Percentiles rank a stretch among this genome's conserved stretches.
Evolutionary conservation across 2,329 filamentous ascomycete species (phyloP).

Genomic region (Clonostachys solani): DNA sequence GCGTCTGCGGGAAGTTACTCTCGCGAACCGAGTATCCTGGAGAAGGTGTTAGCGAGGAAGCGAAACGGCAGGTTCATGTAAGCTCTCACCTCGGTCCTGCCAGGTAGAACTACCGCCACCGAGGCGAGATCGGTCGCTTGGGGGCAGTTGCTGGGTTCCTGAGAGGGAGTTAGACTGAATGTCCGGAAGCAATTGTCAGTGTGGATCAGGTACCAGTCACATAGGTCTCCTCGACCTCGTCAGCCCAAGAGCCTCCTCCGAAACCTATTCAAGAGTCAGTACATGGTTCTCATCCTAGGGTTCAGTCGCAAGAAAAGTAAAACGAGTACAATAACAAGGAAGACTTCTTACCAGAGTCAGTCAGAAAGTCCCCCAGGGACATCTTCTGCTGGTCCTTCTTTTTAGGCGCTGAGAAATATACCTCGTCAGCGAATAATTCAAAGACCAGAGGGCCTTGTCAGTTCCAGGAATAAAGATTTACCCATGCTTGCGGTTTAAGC

Average conservation of each 20-base stretch:
- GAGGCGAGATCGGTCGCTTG: constrained; percentile 37
- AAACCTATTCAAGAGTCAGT: constrained; percentile 26
- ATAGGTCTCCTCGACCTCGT: constrained; percentile 92
- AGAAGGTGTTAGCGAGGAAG: constrained; percentile 9
- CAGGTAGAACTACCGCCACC: constrained; percentile 26
- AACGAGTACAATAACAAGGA: not conserved
- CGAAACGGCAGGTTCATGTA: not conserved
- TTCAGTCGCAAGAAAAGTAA: no score
- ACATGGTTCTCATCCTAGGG: no score
- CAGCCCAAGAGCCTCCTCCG: constrained; percentile 84
- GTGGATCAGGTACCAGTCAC: constrained; percentile 3
- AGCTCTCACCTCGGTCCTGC: constrained; percentile 37
- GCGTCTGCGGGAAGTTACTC: constrained; percentile 57
- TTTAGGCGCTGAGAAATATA: constrained; percentile 66
- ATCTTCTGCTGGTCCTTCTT: constrained; percentile 96
- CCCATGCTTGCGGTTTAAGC: constrained; percentile 57
- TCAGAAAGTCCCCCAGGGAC: constrained; percentile 94
- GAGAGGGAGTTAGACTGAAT: not conserved
- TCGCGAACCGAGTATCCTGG: constrained; percentile 62
- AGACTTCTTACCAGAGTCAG: constrained; percentile 70
- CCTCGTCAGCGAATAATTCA: constrained; percentile 2
- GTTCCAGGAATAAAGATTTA: constrained; percentile 25
- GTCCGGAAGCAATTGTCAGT: constrained; percentile 9
- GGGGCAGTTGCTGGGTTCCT: constrained; percentile 55
- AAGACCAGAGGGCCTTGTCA: not conserved